Evolutionary conservation across 768 basidiomycete genomes (phyloP), one percentile per base, ranked within the genome.

Genomic region (Phanerodontia chrysosporium): DNA sequence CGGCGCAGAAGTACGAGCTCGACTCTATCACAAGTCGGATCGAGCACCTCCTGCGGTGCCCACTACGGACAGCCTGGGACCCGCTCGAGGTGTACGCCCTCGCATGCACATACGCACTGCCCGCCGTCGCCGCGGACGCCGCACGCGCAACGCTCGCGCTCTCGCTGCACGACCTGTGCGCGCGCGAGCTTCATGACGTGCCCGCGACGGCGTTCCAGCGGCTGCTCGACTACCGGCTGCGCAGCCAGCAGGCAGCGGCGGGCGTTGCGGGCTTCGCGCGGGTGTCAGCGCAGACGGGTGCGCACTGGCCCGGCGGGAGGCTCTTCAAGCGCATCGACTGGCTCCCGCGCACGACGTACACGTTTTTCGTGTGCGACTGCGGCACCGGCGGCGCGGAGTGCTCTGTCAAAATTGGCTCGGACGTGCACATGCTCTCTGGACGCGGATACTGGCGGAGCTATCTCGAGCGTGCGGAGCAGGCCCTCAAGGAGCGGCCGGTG

Each of bases 81-180:
- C 49, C 59, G n/a, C 18, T 61, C 48, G 46, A 48, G 12, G 59
- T 61, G 16, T 61, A 57, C 44, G 55, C 42, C 2, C 49, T 61
- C 59, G 59, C 59, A 3, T 49, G 55, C 59, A 13, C n/a, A 6
- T 61, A 57, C 44, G 21, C 25, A 2, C 53, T 61, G 27, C 32
- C 25, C 2, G 49, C 42, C 39, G 48, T 49, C 24, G 55, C 59
- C 16, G 36, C 12, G 21, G 21, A 48, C 9, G 59, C 59, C 39
- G 59, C 59, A 7, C 59, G 59, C 36, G 21, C 21, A 1, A 49
- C 53, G 10, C 55, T 61, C 22, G 30, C 54, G 7, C 21, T 14
- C 6, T 49, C 48, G 9, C 14, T 46, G 12, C 22, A 42, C 27
- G n/a, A 42, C 6, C 18, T 28, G 4, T 56, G 21, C 28, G 9